Percentiles rank a stretch among this genome's conserved stretches.
These are phyloP conservation scores for Acephala macrosclerotiorum DNA, from an alignment of 2,329 filamentous ascomycete species.

Conservation along the genomic window DNA sequence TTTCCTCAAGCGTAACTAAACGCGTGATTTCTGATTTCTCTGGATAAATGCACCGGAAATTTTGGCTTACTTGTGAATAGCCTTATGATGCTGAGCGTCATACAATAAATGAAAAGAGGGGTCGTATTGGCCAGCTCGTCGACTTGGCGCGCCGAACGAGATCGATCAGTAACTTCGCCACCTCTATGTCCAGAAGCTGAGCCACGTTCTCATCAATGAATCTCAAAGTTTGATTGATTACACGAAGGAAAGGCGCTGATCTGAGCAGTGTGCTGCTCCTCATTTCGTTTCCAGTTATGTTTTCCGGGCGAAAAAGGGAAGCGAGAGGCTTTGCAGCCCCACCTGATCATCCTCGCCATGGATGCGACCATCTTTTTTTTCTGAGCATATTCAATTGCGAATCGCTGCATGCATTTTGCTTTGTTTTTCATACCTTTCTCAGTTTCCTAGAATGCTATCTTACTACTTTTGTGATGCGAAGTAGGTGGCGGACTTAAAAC, in stretches of 20 bases:
- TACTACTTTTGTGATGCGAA: no score
- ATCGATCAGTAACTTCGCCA: not conserved
- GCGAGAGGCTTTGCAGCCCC: not conserved
- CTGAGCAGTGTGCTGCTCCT: not conserved
- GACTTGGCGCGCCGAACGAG: no score
- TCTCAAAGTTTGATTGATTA: not conserved
- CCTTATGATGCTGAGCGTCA: not conserved
- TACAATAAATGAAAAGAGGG: not conserved
- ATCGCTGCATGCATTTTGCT: no score
- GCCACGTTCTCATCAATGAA: not conserved
- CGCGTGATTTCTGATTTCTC: not conserved
- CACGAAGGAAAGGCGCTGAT: not conserved
- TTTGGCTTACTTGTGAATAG: not conserved
- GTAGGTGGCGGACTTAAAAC: not conserved
- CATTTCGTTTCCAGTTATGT: not conserved
- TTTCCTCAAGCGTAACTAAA: not conserved
- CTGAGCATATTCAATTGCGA: no score
- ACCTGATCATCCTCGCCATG: no score
- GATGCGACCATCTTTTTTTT: no score
- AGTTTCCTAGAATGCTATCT: no score
- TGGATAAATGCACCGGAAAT: not conserved
- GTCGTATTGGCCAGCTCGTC: not conserved
- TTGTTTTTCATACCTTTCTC: no score
- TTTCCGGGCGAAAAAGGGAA: not conserved
- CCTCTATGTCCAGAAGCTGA: not conserved